A percentile compares a stretch with the other conserved stretches of the same genome.
Conservation (phyloP, 129 eudicot species). For the Ambrosia trifida region DNA sequence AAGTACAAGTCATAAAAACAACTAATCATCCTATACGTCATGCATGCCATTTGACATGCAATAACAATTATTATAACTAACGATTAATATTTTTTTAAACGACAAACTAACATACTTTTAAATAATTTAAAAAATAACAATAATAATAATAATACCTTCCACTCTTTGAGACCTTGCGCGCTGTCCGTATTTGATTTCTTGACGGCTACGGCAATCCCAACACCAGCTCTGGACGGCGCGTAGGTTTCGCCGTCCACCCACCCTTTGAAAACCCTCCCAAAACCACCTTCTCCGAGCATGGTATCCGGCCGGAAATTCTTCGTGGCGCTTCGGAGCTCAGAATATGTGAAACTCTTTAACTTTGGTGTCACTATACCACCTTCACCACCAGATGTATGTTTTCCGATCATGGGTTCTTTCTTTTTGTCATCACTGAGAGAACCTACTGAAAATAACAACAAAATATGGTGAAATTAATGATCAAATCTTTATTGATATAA, state of each 20-base stretch:
- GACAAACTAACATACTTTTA: too few relatives aligned
- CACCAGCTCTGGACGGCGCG: slow-evolving; percentile 64
- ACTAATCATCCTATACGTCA: slow-evolving; percentile 31
- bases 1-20: slow-evolving; percentile 8
- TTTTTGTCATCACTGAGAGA: slow-evolving; percentile 7
- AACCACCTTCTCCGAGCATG: slow-evolving; percentile 81
- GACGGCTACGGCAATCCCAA: slow-evolving; percentile 78
- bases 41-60: slow-evolving; percentile 25
- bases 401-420: slow-evolving; percentile 18
- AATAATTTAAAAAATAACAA: too few relatives aligned
- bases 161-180: slow-evolving; percentile 81
- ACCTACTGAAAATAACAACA: background rate
- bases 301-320: slow-evolving; percentile 74
- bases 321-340: slow-evolving; percentile 64
- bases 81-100: too few relatives aligned
- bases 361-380: slow-evolving; percentile 57
- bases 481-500: too few relatives aligned
- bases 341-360: slow-evolving; percentile 45
- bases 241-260: slow-evolving; percentile 64
- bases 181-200: slow-evolving; percentile 76
- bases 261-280: slow-evolving; percentile 75
- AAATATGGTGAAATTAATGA: too few relatives aligned
- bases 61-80: background rate
- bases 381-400: slow-evolving; percentile 1
- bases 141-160: slow-evolving; percentile 51